Evolutionary conservation across 2,329 filamentous ascomycete genomes (phyloP).

Genomic region (Zelopaecilomyces penicillatus): DNA sequence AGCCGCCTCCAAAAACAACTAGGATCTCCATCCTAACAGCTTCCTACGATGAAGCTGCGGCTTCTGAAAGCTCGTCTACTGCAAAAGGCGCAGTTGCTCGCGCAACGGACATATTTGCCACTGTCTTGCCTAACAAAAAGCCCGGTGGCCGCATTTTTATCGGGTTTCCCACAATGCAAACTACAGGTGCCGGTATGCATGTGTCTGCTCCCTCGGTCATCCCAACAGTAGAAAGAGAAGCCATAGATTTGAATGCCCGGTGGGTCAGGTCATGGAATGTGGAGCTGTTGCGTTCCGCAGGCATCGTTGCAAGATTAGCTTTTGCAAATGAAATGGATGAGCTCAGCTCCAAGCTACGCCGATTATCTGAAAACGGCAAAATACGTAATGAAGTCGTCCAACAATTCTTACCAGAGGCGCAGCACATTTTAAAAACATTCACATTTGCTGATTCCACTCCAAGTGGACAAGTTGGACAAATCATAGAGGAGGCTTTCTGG

Average conservation of each 20-base stretch:
- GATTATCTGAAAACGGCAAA: slow-evolving; percentile 37
- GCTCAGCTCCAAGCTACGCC: slow-evolving; percentile 53
- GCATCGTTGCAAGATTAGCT: slow-evolving; percentile 80
- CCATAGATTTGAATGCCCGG: slow-evolving; percentile 90
- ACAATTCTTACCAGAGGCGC: slow-evolving; percentile 65
- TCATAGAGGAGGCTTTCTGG: slow-evolving; percentile 95
- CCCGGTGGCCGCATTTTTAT: slow-evolving; percentile 85
- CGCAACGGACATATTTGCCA: slow-evolving; percentile 73
- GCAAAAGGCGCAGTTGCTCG: slow-evolving; percentile 39
- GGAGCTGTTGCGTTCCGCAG: slow-evolving; percentile 83
- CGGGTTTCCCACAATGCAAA: slow-evolving; percentile 94
- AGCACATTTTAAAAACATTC: slow-evolving; percentile 81
- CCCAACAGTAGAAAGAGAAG: slow-evolving; percentile 92
- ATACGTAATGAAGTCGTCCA: slow-evolving; percentile 56
- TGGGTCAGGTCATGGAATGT: slow-evolving; percentile 95
- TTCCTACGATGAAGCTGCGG: slow-evolving; percentile 73
- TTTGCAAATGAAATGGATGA: slow-evolving; percentile 82
- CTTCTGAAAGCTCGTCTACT: slow-evolving; percentile 46
- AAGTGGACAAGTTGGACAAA: slow-evolving; percentile 70
- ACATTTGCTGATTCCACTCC: slow-evolving; percentile 87
- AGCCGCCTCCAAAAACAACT: slow-evolving; percentile 82
- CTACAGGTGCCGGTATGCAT: slow-evolving; percentile 86
- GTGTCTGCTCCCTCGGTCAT: slow-evolving; percentile 95
- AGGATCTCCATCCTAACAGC: slow-evolving; percentile 83
- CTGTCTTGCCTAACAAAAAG: slow-evolving; percentile 80